phyloP scores from a whole-genome alignment of 1,139 yeast species.

The Arxiozyma heterogenica region DNA sequence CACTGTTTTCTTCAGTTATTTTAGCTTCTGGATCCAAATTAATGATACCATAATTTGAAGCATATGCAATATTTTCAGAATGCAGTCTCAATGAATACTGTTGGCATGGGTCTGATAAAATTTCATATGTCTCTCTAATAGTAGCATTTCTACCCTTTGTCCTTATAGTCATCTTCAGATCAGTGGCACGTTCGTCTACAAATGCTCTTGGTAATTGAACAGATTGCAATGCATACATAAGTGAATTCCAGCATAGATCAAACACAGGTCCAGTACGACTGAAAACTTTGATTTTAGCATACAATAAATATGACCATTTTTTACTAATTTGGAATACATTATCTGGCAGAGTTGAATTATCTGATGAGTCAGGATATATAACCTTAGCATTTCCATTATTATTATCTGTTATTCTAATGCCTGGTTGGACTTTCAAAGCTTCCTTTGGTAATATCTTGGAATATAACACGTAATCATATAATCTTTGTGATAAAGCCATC shows the following conservation, averaged over 20 bases:
- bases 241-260: slow-evolving; percentile 67
- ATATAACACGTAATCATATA: slow-evolving; percentile 51
- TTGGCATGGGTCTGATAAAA: slow-evolving; percentile 37
- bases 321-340: slow-evolving; percentile 30
- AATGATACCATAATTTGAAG: slow-evolving; percentile 61
- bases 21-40: slow-evolving; percentile 35
- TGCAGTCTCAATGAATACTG: slow-evolving; percentile 34
- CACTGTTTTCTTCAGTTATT: slow-evolving; percentile 31
- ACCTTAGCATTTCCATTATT: slow-evolving; percentile 33
- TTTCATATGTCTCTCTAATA: slow-evolving; percentile 36
- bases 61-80: slow-evolving; percentile 35
- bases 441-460: slow-evolving; percentile 43
- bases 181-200: slow-evolving; percentile 47
- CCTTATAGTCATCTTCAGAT: slow-evolving; percentile 43
- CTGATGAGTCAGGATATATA: slow-evolving; percentile 35
- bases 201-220: slow-evolving; percentile 60
- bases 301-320: slow-evolving; percentile 53
- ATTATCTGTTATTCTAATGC: slow-evolving; percentile 40
- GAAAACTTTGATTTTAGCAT: slow-evolving; percentile 68
- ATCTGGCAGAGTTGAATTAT: slow-evolving; percentile 20
- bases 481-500: slow-evolving; percentile 64
- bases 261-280: slow-evolving; percentile 75
- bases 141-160: slow-evolving; percentile 44
- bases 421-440: slow-evolving; percentile 40
- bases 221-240: slow-evolving; percentile 52